Conservation (phyloP, 192 early-diverging fungal species). For the Coemansia sp. region DNA sequence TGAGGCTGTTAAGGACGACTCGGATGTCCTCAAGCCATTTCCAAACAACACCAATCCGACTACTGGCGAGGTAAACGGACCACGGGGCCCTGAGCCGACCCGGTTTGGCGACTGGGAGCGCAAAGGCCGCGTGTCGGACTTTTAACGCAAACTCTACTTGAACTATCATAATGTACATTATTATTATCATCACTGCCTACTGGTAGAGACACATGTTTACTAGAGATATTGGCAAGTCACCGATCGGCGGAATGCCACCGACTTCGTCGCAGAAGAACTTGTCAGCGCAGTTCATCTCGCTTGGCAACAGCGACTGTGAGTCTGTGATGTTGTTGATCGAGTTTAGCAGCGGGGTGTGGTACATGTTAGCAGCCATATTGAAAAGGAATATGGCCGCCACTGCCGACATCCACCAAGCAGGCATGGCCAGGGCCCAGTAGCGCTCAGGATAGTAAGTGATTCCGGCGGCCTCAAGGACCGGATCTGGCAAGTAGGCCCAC, state of each 20-base stretch:
- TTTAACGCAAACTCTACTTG: conserved; percentile 36
- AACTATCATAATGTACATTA: conserved; percentile 5
- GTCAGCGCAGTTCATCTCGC: conserved; percentile 21
- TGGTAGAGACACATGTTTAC: conserved; percentile 76
- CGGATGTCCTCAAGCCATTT: conserved; percentile 57
- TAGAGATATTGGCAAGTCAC: conserved; percentile 62
- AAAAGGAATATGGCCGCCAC: conserved; percentile 76
- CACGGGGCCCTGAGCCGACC: conserved; percentile 79
- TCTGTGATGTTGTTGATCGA: conserved; percentile 78
- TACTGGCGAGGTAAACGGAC: conserved; percentile 76
- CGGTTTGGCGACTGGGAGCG: conserved; percentile 85
- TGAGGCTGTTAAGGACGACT: conserved; percentile 49
- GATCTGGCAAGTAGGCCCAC: conserved; percentile 86
- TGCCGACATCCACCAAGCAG: conserved; percentile 75
- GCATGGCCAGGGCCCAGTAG: conserved; percentile 84
- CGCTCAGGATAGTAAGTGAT: conserved; percentile 88
- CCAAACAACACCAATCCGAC: conserved; percentile 69
- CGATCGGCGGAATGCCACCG: conserved; percentile 50
- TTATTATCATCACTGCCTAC: conserved; percentile 24
- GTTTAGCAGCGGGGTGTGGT: conserved; percentile 76
- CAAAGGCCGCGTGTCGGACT: conserved; percentile 76
- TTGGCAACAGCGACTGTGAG: conserved; percentile 41
- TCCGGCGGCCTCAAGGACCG: conserved; percentile 67
- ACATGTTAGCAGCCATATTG: conserved; percentile 79
- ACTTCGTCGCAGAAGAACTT: conserved; percentile 39